phyloP scores from a whole-genome alignment of 495 filamentous ascomycete species.

The Penicillium paradoxum region DNA sequence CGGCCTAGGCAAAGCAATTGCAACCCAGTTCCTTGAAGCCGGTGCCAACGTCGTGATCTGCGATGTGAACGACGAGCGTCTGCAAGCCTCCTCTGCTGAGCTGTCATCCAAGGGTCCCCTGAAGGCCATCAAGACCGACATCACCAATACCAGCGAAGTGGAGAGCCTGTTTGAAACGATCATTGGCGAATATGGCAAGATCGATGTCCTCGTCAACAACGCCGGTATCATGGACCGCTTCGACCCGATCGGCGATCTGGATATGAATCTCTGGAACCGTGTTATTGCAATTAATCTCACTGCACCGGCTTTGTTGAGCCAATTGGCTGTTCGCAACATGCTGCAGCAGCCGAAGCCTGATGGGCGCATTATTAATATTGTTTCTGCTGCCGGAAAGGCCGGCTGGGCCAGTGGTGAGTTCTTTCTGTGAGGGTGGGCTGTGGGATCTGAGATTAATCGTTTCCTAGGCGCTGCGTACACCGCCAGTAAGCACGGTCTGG shows the following conservation, averaged over 20 bases:
- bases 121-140: slow-evolving; percentile 37
- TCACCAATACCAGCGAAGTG: slow-evolving; percentile 32
- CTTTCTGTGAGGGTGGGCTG: not conserved
- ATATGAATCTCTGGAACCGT: slow-evolving; percentile 50
- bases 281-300: slow-evolving; percentile 58
- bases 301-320: slow-evolving; percentile 50
- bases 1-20: slow-evolving; percentile 44
- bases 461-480: slow-evolving; percentile 51
- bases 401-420: slow-evolving; percentile 32
- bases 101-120: slow-evolving; percentile 34
- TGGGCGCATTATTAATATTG: slow-evolving; percentile 37
- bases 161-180: slow-evolving; percentile 34
- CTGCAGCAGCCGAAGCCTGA: slow-evolving; percentile 23
- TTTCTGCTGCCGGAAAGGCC: slow-evolving; percentile 31
- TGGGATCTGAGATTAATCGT: slow-evolving; percentile 7
- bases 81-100: slow-evolving; percentile 34
- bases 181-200: slow-evolving; percentile 25
- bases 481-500: slow-evolving; percentile 31
- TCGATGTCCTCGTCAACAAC: slow-evolving; percentile 43
- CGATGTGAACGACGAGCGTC: slow-evolving; percentile 35
- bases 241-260: slow-evolving; percentile 48
- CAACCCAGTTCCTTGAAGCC: slow-evolving; percentile 31
- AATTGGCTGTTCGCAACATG: slow-evolving; percentile 48
- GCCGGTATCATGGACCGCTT: slow-evolving; percentile 54
- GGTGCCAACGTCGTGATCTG: slow-evolving; percentile 42